phyloP scores from a whole-genome alignment of 2,329 filamentous ascomycete genomes.

The Fusarium transvaalense region DNA sequence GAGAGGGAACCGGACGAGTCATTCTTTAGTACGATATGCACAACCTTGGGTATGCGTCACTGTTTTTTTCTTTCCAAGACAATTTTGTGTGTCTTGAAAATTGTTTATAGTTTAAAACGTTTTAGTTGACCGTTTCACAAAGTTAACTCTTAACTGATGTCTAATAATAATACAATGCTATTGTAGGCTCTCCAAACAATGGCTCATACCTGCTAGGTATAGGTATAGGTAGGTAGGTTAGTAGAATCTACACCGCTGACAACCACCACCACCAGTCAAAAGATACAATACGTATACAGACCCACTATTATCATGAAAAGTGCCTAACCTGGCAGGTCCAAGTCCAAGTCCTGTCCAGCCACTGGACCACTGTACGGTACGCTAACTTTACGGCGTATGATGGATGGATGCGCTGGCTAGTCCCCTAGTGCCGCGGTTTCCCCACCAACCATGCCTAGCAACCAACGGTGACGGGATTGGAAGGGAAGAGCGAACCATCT shows the following conservation, averaged over 20 bases:
- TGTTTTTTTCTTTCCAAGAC: neutral
- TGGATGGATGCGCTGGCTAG: constrained; percentile 27
- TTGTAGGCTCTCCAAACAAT: constrained; percentile 1
- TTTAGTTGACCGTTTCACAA: neutral
- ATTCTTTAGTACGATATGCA: constrained; percentile 2
- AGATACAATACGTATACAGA: constrained; percentile 10
- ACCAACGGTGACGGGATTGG: constrained; percentile 31
- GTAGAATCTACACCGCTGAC: constrained; percentile 21
- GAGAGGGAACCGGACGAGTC: constrained; percentile 17
- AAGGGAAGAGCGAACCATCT: constrained; percentile 5
- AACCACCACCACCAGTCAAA: constrained; percentile 8
- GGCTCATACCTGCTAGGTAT: no score
- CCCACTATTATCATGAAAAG: constrained; percentile 16
- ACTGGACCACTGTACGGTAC: constrained; percentile 5
- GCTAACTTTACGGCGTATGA: constrained; percentile 14
- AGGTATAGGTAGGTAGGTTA: no score
- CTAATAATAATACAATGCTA: constrained; percentile 3
- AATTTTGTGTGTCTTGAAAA: neutral
- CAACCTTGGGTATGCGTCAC: neutral
- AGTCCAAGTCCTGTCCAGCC: constrained; percentile 1
- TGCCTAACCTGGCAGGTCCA: constrained; percentile 32
- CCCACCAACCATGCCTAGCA: constrained; percentile 40
- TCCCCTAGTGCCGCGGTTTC: constrained; percentile 32
- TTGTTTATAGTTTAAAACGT: neutral
- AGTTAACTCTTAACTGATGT: neutral